Percentiles rank a stretch among this genome's conserved stretches.
Conservation (phyloP, 345 rosid genomes). For the Populus simonii region DNA sequence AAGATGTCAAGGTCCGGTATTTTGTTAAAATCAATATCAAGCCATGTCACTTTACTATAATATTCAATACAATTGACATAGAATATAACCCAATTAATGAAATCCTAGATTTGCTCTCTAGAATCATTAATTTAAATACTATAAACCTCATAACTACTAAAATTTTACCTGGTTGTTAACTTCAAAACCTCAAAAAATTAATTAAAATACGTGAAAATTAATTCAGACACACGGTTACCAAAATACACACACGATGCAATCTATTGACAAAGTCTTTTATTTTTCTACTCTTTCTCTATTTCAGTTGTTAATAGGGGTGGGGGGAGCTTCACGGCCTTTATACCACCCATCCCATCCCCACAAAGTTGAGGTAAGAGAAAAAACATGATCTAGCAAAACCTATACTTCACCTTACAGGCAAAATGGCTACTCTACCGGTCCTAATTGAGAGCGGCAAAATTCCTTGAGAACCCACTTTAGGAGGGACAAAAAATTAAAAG, state of each 20-base stretch:
- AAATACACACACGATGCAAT: too few species aligned
- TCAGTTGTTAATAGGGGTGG: constrained; percentile 11
- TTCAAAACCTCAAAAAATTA: too few species aligned
- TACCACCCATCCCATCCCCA: constrained; percentile 23
- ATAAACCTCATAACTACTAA: fast-evolving
- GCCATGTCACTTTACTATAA: too few species aligned
- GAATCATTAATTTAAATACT: too few species aligned
- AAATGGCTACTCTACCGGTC: constrained; percentile 29
- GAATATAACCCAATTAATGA: too few species aligned
- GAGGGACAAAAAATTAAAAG: constrained; percentile 12
- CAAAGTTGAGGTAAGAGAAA: constrained; percentile 3
- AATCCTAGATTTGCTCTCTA: too few species aligned
- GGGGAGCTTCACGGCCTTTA: constrained; percentile 21
- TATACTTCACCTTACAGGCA: constrained; percentile 43
- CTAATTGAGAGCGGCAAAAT: constrained; percentile 17
- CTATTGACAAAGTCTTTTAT: constrained; percentile 21
- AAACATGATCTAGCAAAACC: constrained; percentile 30
- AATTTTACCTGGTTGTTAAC: too few species aligned
- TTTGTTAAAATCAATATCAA: too few species aligned
- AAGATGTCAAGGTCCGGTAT: too few species aligned
- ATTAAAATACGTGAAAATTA: too few species aligned
- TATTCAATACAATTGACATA: too few species aligned
- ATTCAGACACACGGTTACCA: too few species aligned
- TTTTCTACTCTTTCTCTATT: constrained; percentile 10
- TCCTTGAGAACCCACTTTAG: constrained; percentile 28